phyloP scores from a whole-genome alignment of 1,139 yeast genomes.

The Protomyces arabidopsidicola region DNA sequence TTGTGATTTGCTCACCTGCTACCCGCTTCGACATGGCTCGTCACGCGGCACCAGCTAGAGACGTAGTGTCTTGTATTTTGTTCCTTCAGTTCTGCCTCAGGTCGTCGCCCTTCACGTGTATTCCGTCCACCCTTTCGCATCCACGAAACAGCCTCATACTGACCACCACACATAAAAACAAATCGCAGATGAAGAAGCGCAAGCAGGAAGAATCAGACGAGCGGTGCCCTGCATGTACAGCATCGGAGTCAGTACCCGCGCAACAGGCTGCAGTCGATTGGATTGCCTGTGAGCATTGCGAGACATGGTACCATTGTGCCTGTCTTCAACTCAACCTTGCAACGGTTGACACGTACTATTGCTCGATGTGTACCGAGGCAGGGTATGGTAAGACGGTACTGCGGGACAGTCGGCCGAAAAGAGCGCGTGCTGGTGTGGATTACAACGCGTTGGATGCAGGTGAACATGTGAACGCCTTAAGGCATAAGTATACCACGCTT shows the following conservation, averaged over 20 bases:
- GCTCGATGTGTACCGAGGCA: neutral
- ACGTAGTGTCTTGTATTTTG: neutral
- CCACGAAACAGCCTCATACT: no score
- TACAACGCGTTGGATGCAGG: conserved; percentile 79
- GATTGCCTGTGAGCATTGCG: conserved; percentile 22
- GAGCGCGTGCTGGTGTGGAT: conserved; percentile 43
- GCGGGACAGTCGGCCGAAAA: conserved; percentile 12
- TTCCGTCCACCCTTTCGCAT: neutral
- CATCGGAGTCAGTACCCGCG: neutral
- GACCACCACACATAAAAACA: neutral
- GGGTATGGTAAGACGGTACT: conserved; percentile 5
- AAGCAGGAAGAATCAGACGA: neutral
- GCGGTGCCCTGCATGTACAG: neutral
- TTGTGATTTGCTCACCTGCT: conserved; percentile 30
- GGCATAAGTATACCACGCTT: conserved; percentile 57
- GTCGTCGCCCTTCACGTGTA: neutral
- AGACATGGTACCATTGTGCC: conserved; percentile 16
- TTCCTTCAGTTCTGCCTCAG: neutral
- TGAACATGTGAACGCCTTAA: conserved; percentile 55
- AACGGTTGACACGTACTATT: neutral
- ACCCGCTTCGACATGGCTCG: conserved; percentile 29
- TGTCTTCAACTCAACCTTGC: conserved; percentile 1
- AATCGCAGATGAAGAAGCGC: neutral
- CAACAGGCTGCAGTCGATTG: neutral
- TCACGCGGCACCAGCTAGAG: no score